A percentile compares a stretch with the other conserved stretches of the same genome.
Evolutionary conservation across 192 early-diverging fungal genomes (phyloP).

Genomic region (Podila verticillata): DNA sequence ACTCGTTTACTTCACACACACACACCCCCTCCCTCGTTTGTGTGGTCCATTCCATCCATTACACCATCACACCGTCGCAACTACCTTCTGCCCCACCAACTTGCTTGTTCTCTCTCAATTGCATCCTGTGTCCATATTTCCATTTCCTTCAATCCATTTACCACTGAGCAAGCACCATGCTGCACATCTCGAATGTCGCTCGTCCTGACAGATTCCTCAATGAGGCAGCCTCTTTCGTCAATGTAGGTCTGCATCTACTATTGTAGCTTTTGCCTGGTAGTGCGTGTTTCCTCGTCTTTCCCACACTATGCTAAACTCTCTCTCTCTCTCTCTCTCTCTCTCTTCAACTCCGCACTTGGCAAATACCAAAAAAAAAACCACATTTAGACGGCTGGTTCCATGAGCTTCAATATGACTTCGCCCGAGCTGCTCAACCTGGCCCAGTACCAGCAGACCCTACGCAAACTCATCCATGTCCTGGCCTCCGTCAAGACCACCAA

Average conservation of each 20-base stretch:
- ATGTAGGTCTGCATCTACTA: slow-evolving; percentile 20
- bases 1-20: too few relatives aligned
- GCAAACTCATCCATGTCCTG: slow-evolving; percentile 10
- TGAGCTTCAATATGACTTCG: slow-evolving; percentile 35
- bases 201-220: slow-evolving; percentile 29
- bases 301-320: not conserved
- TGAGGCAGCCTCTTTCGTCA: slow-evolving; percentile 36
- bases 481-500: not conserved
- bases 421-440: slow-evolving; percentile 25
- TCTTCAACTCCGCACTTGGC: not conserved
- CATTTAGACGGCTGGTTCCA: slow-evolving; percentile 22
- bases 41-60: too few relatives aligned
- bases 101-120: not conserved
- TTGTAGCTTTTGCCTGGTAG: not conserved
- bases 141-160: not conserved
- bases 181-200: slow-evolving; percentile 30
- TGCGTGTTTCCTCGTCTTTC: not conserved
- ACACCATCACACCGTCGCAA: too few relatives aligned
- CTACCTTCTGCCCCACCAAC: too few relatives aligned
- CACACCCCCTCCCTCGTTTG: too few relatives aligned
- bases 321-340: not conserved
- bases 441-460: slow-evolving; percentile 26
- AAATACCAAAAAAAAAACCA: not conserved
- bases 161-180: slow-evolving; percentile 7
- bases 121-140: not conserved